Conservation (phyloP, 2,329 filamentous ascomycete species). For the Xylaria sp. region DNA sequence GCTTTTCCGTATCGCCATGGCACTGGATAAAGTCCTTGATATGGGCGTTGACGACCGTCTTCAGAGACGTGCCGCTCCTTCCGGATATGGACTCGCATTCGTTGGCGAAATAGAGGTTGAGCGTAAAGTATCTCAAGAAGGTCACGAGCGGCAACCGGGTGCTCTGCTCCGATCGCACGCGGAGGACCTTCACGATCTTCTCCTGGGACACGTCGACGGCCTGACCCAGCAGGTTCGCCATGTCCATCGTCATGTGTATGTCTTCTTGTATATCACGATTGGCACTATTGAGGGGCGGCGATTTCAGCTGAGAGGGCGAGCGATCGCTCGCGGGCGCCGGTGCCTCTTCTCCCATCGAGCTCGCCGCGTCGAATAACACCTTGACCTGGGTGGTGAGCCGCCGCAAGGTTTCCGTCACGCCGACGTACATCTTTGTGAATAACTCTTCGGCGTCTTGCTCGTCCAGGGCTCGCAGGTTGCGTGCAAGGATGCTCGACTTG, state of each 20-base stretch:
- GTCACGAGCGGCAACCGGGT: slow-evolving; percentile 72
- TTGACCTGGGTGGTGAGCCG: slow-evolving; percentile 92
- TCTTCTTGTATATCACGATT: slow-evolving; percentile 71
- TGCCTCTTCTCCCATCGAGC: slow-evolving; percentile 67
- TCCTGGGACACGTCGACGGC: slow-evolving; percentile 84
- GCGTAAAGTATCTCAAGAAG: slow-evolving; percentile 83
- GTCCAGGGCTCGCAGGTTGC: slow-evolving; percentile 86
- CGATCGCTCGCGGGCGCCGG: slow-evolving; percentile 52
- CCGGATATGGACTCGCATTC: slow-evolving; percentile 88
- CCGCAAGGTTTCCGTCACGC: slow-evolving; percentile 86
- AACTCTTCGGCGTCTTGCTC: slow-evolving; percentile 85
- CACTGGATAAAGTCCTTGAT: slow-evolving; percentile 82
- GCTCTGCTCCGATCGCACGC: slow-evolving; percentile 79
- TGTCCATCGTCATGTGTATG: slow-evolving; percentile 78
- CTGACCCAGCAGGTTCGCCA: slow-evolving; percentile 80
- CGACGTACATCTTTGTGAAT: slow-evolving; percentile 83
- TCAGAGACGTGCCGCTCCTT: slow-evolving; percentile 77
- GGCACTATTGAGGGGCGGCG: slow-evolving; percentile 63
- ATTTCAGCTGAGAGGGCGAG: slow-evolving; percentile 59
- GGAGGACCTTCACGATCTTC: slow-evolving; percentile 77
- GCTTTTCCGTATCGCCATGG: slow-evolving; percentile 76
- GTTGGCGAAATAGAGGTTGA: slow-evolving; percentile 85
- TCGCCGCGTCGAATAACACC: slow-evolving; percentile 92
- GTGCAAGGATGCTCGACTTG: slow-evolving; percentile 86
- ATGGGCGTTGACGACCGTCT: slow-evolving; percentile 82